phyloP scores from a whole-genome alignment of 1,139 yeast species.

The Hanseniaspora sp. region DNA sequence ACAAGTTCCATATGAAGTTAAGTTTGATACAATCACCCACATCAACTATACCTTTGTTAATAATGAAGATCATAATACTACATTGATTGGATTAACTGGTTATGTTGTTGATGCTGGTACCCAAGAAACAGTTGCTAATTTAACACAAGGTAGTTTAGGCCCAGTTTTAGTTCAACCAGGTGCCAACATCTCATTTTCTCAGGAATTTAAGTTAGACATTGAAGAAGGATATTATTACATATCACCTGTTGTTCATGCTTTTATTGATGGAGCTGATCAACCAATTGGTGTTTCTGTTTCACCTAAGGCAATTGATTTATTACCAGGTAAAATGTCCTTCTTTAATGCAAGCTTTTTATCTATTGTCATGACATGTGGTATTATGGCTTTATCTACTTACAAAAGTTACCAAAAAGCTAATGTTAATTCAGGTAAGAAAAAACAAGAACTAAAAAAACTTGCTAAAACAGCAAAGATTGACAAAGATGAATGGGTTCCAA shows the following conservation, averaged over 20 bases:
- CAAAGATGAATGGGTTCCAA: conserved; percentile 14
- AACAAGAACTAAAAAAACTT: conserved; percentile 19
- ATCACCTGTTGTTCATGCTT: conserved; percentile 49
- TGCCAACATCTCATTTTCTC: conserved; percentile 40
- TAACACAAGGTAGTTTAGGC: conserved; percentile 56
- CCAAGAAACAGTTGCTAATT: conserved; percentile 44
- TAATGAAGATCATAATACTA: conserved; percentile 43
- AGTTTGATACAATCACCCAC: conserved; percentile 41
- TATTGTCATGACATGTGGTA: conserved; percentile 45
- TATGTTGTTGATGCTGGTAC: conserved; percentile 47
- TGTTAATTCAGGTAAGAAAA: conserved; percentile 27
- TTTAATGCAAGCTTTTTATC: conserved; percentile 64
- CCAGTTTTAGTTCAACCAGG: conserved; percentile 47
- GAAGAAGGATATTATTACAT: conserved; percentile 49
- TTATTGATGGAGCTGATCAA: conserved; percentile 35
- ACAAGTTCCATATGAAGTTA: conserved; percentile 30
- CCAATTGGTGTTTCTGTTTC: conserved; percentile 49
- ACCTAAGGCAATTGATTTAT: conserved; percentile 46
- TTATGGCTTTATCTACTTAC: conserved; percentile 41
- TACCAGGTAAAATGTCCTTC: conserved; percentile 57
- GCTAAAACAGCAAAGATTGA: conserved; percentile 18
- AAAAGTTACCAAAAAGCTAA: conserved; percentile 36
- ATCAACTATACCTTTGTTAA: conserved; percentile 48
- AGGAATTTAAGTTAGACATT: conserved; percentile 46
- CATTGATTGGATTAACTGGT: conserved; percentile 69